Percentiles rank a stretch among this genome's conserved stretches.
Evolutionary conservation across 345 rosid species (phyloP).

Genomic region (Bretschneidera sinensis): DNA sequence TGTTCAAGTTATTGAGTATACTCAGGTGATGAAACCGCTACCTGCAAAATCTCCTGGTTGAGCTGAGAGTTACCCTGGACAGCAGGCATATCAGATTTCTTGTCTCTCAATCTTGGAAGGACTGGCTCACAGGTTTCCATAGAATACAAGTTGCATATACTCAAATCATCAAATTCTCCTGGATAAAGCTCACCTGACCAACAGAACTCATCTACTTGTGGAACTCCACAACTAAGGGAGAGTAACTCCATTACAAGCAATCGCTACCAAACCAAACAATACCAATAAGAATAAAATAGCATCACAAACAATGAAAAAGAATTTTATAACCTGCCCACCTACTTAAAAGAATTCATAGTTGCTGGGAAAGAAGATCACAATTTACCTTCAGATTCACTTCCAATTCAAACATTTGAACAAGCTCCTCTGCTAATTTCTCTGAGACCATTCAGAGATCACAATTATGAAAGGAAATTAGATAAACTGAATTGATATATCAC

Average conservation of each 20-base stretch:
- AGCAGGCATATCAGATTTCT: slow-evolving; percentile 24
- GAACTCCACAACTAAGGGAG: slow-evolving; percentile 41
- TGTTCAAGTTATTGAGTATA: background rate
- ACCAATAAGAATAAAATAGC: no score
- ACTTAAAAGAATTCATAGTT: background rate
- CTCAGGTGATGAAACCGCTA: slow-evolving; percentile 8
- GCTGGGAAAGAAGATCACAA: background rate
- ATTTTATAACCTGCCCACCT: no score
- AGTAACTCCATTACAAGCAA: slow-evolving; percentile 52
- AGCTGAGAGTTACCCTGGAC: slow-evolving; percentile 32
- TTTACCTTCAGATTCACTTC: slow-evolving; percentile 80
- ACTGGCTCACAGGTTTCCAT: slow-evolving; percentile 41
- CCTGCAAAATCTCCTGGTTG: slow-evolving; percentile 59
- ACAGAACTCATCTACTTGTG: slow-evolving; percentile 26
- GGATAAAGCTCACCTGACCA: slow-evolving; percentile 75
- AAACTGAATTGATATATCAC: no score
- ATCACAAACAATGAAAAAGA: slow-evolving; percentile 1
- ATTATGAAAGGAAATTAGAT: background rate
- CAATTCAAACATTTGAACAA: slow-evolving; percentile 64
- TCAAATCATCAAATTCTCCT: slow-evolving; percentile 64
- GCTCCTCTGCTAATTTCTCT: slow-evolving; percentile 75
- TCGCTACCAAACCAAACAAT: slow-evolving; percentile 38
- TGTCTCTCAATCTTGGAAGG: slow-evolving; percentile 42
- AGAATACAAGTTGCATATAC: slow-evolving; percentile 43
- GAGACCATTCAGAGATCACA: slow-evolving; percentile 18